A percentile compares a stretch with the other conserved stretches of the same genome.
phyloP scores from a whole-genome alignment of 441 rosid genomes.

The Euphorbia schlechtendalii region DNA sequence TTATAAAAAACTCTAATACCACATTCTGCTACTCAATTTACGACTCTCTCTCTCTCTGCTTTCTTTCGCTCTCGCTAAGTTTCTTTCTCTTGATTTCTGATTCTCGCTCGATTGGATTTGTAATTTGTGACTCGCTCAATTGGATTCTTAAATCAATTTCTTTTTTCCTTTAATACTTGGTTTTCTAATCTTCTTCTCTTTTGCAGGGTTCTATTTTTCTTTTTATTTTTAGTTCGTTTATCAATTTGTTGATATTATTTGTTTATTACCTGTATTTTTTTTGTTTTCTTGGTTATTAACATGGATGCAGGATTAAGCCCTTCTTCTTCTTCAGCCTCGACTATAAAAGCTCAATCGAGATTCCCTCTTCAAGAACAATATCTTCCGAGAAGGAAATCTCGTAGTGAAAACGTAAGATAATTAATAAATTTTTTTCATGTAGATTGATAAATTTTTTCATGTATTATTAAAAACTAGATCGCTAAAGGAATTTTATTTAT shows the following conservation, averaged over 20 bases:
- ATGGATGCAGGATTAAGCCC: slow-evolving; percentile 45
- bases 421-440: too few species aligned
- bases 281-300: neutral
- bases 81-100: neutral
- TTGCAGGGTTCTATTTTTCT: neutral
- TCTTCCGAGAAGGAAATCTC: slow-evolving; percentile 39
- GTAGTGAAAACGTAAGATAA: slow-evolving; percentile 38
- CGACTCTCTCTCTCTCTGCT: neutral
- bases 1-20: neutral
- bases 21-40: neutral
- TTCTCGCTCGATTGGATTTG: neutral
- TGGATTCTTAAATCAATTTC: too few species aligned
- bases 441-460: too few species aligned
- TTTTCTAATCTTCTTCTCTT: slow-evolving; percentile 2
- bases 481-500: too few species aligned
- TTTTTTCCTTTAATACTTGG: neutral
- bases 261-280: neutral
- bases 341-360: slow-evolving; percentile 35
- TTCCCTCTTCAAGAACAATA: slow-evolving; percentile 50
- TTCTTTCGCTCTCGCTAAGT: neutral
- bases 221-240: neutral
- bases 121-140: too few species aligned
- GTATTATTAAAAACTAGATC: too few species aligned
- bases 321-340: slow-evolving; percentile 23
- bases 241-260: neutral